phyloP scores from a whole-genome alignment of 2,329 filamentous ascomycete genomes.

The Pseudovirgaria hyperparasitica region DNA sequence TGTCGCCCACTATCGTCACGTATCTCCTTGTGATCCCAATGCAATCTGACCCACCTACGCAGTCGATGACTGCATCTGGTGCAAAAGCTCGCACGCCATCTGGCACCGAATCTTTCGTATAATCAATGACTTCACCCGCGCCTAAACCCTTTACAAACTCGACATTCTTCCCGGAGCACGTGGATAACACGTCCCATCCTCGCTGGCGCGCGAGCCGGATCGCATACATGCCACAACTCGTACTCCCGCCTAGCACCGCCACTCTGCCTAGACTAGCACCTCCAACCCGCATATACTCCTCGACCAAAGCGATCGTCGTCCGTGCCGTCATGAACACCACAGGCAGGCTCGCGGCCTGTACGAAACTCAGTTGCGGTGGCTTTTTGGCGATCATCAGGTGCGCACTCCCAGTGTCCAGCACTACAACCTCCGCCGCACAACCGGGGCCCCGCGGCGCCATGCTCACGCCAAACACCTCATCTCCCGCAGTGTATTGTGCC shows the following conservation, averaged over 20 bases:
- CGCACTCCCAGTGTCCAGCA: neutral
- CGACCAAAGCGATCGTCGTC: constrained; percentile 3
- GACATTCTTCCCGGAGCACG: constrained; percentile 31
- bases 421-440: neutral
- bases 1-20: constrained; percentile 15
- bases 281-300: neutral
- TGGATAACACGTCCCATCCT: constrained; percentile 26
- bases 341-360: constrained; percentile 7
- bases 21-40: constrained; percentile 18
- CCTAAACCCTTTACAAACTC: constrained; percentile 31
- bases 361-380: too few relatives aligned
- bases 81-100: constrained; percentile 15
- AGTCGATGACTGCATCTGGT: constrained; percentile 34
- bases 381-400: too few relatives aligned
- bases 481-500: neutral
- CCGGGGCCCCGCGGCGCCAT: neutral
- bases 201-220: constrained; percentile 21
- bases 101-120: constrained; percentile 12
- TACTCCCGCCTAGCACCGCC: constrained; percentile 3
- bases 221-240: constrained; percentile 6
- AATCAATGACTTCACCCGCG: constrained; percentile 26
- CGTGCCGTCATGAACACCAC: constrained; percentile 18
- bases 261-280: neutral
- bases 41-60: constrained; percentile 30
- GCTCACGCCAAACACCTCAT: neutral